Evolutionary conservation across 2,329 filamentous ascomycete genomes (phyloP), one percentile per base, ranked within the genome.

Genomic region (Pleomassaria siparia): DNA sequence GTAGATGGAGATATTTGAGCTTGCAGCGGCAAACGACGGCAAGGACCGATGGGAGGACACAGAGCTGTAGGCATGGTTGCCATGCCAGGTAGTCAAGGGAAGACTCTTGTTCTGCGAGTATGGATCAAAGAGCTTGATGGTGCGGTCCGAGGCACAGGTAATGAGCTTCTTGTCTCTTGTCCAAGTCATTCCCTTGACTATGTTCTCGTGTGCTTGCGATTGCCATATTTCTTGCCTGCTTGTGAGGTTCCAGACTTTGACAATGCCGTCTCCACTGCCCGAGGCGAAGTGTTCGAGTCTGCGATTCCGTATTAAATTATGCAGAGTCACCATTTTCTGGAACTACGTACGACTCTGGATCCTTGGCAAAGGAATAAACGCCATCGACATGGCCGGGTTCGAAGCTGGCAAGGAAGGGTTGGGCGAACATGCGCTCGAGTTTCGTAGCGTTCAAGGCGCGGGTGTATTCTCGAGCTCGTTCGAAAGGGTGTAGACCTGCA

Each of bases 311-410:
- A 18, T 49, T 37, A 49, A 20, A 29, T 5, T 41, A n/a, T 7
- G 43, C n/a, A 30, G 13, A 13, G 5, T n/a, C n/a, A n/a, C n/a
- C n/a, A 15, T 15, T 15, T 22, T 35, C 6, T 12, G 15, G 13
- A 2, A 21, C n/a, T 25, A 20, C 49, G 40, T 48, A 51, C 2
- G 72, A 72, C 29, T 72, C 70, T 2, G 75, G 75, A 51, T 78
- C 76, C 48, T 76, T 76, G 11, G 75, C 74, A 33, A 78, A 71
- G 10, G 64, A 71, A 59, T 78, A 79, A 13, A 79, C 75, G 42
- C 94, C 94, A 64, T 99, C 94, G 46, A 96, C 89, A 73, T 99
- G 94, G 16, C 94, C 92, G 25, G 83, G 80, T 44, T 92, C 92
- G 20, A 99, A 83, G 70, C 96, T 89, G 1, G 82, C 88, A 36